These are phyloP conservation scores for Sinapis alba DNA, from an alignment of 441 rosid species.

Conservation along the genomic window DNA sequence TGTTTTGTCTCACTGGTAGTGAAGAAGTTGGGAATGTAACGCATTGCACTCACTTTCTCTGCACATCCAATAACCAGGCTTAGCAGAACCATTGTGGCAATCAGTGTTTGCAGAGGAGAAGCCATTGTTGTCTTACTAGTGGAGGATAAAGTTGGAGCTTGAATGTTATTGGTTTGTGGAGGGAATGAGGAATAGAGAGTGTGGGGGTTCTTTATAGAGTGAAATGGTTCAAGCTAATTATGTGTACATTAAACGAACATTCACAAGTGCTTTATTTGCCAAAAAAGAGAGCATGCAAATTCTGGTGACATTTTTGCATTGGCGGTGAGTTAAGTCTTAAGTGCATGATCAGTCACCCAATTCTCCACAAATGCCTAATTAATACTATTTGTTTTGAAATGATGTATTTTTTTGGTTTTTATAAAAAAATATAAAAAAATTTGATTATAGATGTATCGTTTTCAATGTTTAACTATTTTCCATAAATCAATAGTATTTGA, in stretches of 20 bases:
- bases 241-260: constrained; percentile 19
- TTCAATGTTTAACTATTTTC: not conserved
- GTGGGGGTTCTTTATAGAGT: constrained; percentile 4
- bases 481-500: not conserved
- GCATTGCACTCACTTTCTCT: constrained; percentile 43
- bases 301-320: constrained; percentile 27
- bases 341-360: constrained; percentile 3
- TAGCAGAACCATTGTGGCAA: constrained; percentile 23
- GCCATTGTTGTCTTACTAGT: constrained; percentile 16
- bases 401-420: not conserved
- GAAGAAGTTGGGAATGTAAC: constrained; percentile 35
- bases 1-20: constrained; percentile 42
- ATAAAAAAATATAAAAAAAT: too few relatives aligned
- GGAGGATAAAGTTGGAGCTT: not conserved
- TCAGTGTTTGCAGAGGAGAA: constrained; percentile 35
- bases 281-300: constrained; percentile 12
- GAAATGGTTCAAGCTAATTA: constrained; percentile 26
- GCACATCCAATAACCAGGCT: constrained; percentile 40
- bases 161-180: constrained; percentile 29
- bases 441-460: not conserved
- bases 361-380: not conserved
- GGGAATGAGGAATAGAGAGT: not conserved
- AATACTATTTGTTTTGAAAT: not conserved
- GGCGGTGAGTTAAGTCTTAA: constrained; percentile 24
- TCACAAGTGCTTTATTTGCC: constrained; percentile 13